A percentile compares a stretch with the other conserved stretches of the same genome.
phyloP scores from a whole-genome alignment of 139 green algal species.

The Volvox africanus region DNA sequence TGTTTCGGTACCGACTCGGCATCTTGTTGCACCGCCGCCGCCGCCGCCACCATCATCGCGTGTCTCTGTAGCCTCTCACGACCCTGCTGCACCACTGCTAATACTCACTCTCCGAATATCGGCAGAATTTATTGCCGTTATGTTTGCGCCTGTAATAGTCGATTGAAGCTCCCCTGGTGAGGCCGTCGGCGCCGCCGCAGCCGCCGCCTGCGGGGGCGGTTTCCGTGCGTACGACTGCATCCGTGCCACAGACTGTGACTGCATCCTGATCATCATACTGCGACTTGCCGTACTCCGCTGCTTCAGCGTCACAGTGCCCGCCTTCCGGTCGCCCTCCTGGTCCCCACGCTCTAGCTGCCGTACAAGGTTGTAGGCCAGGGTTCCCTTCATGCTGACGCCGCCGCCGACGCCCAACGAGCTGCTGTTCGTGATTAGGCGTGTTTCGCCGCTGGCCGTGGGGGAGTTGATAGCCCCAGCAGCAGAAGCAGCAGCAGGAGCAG shows the following conservation, averaged over 20 bases:
- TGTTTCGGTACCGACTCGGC: no score
- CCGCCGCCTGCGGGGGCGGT: background rate
- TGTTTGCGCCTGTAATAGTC: no score
- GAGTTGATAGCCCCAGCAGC: no score
- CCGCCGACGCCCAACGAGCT: background rate
- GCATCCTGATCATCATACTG: background rate
- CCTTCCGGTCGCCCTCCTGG: background rate
- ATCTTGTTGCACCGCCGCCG: background rate
- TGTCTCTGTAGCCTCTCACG: no score
- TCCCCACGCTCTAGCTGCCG: background rate
- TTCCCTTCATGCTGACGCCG: background rate
- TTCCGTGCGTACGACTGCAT: background rate
- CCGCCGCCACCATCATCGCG: no score
- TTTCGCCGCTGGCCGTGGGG: no score
- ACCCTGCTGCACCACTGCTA: no score
- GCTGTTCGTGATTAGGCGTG: no score
- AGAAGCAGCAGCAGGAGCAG: no score
- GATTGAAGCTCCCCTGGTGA: no score
- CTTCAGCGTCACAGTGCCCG: background rate
- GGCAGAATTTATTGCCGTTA: no score
- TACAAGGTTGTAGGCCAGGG: background rate
- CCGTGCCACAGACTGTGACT: background rate
- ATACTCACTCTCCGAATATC: no score
- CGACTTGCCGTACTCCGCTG: background rate
- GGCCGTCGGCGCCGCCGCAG: background rate